Conservation (phyloP, 164 flowering plant genomes). For the Cinnamomum chago region DNA sequence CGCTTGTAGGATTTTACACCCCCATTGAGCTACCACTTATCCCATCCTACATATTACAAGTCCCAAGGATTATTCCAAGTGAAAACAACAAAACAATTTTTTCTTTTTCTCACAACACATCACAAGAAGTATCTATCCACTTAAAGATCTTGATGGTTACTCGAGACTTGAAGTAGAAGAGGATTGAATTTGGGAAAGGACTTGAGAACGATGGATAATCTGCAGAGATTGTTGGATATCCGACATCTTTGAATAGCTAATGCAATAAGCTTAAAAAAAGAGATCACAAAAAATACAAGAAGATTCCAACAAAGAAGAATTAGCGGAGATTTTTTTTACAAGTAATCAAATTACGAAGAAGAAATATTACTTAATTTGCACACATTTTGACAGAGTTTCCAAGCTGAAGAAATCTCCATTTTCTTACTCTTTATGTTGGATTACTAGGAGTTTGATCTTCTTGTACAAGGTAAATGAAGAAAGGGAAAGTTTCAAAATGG, state of each 20-base stretch:
- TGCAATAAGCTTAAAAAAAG: conserved; percentile 40
- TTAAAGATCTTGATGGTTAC: conserved; percentile 16
- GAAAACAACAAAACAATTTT: background rate
- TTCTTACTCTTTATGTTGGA: background rate
- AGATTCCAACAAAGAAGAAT: background rate
- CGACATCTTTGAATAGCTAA: conserved; percentile 65
- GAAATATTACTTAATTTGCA: conserved; percentile 6
- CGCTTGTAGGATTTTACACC: too few species aligned
- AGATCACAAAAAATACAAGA: background rate
- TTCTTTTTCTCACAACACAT: background rate
- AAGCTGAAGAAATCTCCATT: conserved; percentile 33
- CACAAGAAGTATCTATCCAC: too few species aligned
- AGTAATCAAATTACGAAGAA: background rate
- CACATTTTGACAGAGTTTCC: conserved; percentile 33
- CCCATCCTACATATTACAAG: too few species aligned
- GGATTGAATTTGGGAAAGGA: conserved; percentile 22
- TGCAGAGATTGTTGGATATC: conserved; percentile 47
- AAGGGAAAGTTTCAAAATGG: too few species aligned
- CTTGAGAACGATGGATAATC: conserved; percentile 45
- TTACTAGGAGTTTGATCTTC: background rate
- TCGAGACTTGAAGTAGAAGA: conserved; percentile 34
- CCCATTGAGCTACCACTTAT: too few species aligned
- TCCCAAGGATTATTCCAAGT: background rate
- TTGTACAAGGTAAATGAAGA: background rate
- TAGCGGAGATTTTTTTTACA: background rate